phyloP scores from a whole-genome alignment of 176 grass and related monocot species.

The Pontederia paniculata region DNA sequence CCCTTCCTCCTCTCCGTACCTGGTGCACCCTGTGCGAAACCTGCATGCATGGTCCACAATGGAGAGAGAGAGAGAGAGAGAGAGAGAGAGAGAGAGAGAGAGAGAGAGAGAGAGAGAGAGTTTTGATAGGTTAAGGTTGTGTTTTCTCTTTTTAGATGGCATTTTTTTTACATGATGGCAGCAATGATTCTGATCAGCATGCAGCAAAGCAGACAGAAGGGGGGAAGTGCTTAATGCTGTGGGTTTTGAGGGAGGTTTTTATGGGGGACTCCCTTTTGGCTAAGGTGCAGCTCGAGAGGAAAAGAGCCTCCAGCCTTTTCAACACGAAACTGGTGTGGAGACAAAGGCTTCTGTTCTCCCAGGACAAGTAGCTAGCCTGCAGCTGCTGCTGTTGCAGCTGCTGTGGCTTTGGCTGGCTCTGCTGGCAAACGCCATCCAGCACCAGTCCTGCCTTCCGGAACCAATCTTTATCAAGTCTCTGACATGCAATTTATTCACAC shows the following conservation, averaged over 20 bases:
- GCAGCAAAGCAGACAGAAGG: too few relatives aligned
- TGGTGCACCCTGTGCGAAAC: neutral
- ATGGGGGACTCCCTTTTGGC: too few relatives aligned
- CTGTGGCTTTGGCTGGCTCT: too few relatives aligned
- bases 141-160: neutral
- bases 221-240: too few relatives aligned
- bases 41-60: neutral
- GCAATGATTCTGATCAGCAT: too few relatives aligned
- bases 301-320: neutral
- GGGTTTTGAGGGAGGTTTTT: too few relatives aligned
- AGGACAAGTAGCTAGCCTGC: neutral
- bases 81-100: neutral
- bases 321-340: neutral
- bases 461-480: too few relatives aligned
- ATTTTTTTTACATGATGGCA: too few relatives aligned
- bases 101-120: neutral
- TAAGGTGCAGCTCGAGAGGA: neutral
- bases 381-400: neutral
- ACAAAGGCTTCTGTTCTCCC: constrained; percentile 1
- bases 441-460: too few relatives aligned
- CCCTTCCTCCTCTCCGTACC: neutral
- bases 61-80: neutral
- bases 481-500: too few relatives aligned
- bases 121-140: neutral
- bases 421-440: too few relatives aligned